Percentiles rank a stretch among this genome's conserved stretches.
phyloP scores from a whole-genome alignment of 129 eudicot genomes.

The Oenanthe sinensis region DNA sequence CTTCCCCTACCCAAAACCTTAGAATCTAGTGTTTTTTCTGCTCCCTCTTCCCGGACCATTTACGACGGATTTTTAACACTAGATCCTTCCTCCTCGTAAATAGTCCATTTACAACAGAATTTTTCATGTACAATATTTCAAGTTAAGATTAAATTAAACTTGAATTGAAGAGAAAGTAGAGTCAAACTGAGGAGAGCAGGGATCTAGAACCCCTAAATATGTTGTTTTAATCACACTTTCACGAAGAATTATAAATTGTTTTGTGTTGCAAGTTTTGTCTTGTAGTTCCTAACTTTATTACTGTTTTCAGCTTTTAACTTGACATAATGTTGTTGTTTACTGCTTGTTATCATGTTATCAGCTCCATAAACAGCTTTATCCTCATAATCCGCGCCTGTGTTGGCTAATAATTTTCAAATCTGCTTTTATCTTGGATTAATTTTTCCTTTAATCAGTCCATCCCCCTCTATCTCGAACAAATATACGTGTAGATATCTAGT shows the following conservation, averaged over 20 bases:
- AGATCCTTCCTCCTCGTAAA: too few species aligned
- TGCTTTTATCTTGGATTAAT: neutral
- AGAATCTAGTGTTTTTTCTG: neutral
- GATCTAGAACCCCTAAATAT: neutral
- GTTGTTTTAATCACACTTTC: neutral
- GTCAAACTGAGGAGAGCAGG: neutral
- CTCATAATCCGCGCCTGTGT: neutral
- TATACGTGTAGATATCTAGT: too few species aligned
- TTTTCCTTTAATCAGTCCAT: too few species aligned
- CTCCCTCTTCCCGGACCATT: neutral
- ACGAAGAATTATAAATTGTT: neutral
- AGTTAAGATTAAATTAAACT: neutral
- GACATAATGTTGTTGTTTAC: neutral
- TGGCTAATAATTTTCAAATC: neutral
- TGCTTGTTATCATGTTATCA: neutral
- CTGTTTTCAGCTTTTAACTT: neutral
- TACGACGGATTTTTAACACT: too few species aligned
- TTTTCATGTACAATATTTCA: neutral
- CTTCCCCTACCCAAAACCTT: conserved; percentile 39
- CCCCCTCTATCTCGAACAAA: too few species aligned
- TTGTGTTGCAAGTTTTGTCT: neutral
- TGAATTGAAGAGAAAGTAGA: neutral
- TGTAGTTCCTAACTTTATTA: neutral
- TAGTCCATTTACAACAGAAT: too few species aligned
- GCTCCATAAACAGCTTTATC: neutral